A percentile compares a stretch with the other conserved stretches of the same genome.
phyloP scores from a whole-genome alignment of 2,329 filamentous ascomycete species.

The Acrocalymma vagum region DNA sequence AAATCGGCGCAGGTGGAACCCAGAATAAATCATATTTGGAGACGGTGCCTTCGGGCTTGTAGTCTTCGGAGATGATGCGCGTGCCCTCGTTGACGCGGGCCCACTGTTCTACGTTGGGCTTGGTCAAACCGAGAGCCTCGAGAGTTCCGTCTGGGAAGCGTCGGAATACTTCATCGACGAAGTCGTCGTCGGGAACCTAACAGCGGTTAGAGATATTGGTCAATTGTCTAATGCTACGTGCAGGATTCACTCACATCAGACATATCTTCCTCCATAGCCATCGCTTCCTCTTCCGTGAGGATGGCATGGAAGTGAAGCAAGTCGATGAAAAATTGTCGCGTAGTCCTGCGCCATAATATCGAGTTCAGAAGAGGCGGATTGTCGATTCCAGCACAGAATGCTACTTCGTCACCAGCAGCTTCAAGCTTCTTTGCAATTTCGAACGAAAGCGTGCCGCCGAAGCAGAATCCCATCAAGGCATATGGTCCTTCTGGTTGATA shows the following conservation, averaged over 20 bases:
- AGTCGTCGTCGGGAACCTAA: constrained; percentile 4
- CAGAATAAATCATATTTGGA: constrained; percentile 15
- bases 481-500: constrained; percentile 61
- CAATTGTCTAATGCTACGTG: too few species aligned
- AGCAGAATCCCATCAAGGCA: constrained; percentile 61
- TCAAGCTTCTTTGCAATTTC: constrained; percentile 43
- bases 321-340: constrained; percentile 15
- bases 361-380: constrained; percentile 10
- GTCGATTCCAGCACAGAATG: constrained; percentile 14
- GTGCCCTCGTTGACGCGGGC: constrained; percentile 14
- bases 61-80: constrained; percentile 10
- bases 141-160: constrained; percentile 14
- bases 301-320: constrained; percentile 14
- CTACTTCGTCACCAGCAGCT: constrained; percentile 5
- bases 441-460: constrained; percentile 60
- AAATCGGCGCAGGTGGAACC: constrained; percentile 12
- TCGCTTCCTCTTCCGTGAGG: constrained; percentile 4
- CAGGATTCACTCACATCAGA: too few species aligned
- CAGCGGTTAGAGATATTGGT: too few species aligned
- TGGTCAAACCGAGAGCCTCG: constrained; percentile 10
- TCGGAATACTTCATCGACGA: constrained; percentile 8
- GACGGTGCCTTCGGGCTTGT: constrained; percentile 3
- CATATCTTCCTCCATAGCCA: constrained; percentile 13
- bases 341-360: constrained; percentile 8
- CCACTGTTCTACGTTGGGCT: constrained; percentile 10